phyloP scores from a whole-genome alignment of 352 stramenopile genomes.

The Chrysophaeum taylorii region DNA sequence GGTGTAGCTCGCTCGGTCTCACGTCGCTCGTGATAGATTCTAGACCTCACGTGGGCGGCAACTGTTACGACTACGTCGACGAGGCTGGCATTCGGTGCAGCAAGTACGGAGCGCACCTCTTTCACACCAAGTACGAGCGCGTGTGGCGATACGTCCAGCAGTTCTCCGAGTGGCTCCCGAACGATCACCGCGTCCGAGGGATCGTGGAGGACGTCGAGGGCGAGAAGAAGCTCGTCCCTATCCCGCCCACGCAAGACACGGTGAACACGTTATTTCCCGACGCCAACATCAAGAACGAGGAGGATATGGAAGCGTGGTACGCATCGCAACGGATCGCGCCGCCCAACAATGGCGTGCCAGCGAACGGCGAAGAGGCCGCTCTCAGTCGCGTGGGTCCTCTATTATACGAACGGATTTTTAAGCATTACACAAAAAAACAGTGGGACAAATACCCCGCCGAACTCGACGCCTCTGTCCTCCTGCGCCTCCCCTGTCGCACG shows the following conservation, averaged over 20 bases:
- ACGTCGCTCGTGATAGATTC: conserved; percentile 24
- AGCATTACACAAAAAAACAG: conserved; percentile 55
- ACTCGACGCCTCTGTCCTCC: conserved; percentile 29
- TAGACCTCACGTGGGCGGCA: conserved; percentile 34
- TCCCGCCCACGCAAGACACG: conserved; percentile 57
- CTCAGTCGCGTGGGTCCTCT: conserved; percentile 18
- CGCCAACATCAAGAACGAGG: conserved; percentile 34
- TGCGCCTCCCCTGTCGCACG: conserved; percentile 21
- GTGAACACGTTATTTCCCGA: conserved; percentile 51
- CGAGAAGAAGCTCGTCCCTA: conserved; percentile 42
- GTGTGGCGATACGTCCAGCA: conserved; percentile 55
- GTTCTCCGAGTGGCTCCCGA: conserved; percentile 42
- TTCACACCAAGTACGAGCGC: conserved; percentile 47
- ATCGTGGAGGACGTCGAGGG: conserved; percentile 34
- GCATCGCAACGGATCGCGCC: background rate
- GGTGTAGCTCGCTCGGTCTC: conserved; percentile 17
- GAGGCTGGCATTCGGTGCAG: conserved; percentile 44
- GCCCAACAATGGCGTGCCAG: background rate
- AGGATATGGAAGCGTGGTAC: conserved; percentile 16
- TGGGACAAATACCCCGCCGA: conserved; percentile 48
- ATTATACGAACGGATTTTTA: conserved; percentile 32
- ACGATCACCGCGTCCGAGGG: conserved; percentile 50
- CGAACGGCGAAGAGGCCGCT: conserved; percentile 6
- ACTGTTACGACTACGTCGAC: conserved; percentile 51
- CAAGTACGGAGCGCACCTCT: conserved; percentile 47